Conservation (phyloP, 805 yeast genomes). For the Wickerhamiella brachini region DNA sequence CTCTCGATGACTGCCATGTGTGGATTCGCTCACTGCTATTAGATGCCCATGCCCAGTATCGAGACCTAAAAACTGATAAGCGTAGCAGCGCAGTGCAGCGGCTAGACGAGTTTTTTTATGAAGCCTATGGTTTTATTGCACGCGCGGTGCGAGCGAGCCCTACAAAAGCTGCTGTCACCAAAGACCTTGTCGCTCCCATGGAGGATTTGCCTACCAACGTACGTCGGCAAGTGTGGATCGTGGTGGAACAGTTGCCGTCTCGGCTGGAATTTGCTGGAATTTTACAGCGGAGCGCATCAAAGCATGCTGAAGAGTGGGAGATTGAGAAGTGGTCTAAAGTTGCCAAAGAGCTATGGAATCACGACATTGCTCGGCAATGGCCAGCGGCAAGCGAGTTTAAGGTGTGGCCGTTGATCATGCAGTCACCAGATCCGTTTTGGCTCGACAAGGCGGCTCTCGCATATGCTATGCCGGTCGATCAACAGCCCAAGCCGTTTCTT, state of each 20-base stretch:
- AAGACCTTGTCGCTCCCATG: background rate
- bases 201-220: background rate
- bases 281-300: background rate
- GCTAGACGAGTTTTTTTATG: background rate
- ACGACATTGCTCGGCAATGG: background rate
- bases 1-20: constrained; percentile 4
- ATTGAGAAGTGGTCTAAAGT: background rate
- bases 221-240: background rate
- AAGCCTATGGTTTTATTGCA: background rate
- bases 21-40: constrained; percentile 11
- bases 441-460: background rate
- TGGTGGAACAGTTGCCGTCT: background rate
- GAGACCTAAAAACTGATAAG: background rate
- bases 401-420: background rate
- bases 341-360: background rate
- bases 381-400: background rate
- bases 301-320: background rate
- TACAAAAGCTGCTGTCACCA: background rate
- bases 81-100: background rate
- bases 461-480: background rate
- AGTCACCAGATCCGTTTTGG: background rate
- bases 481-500: background rate
- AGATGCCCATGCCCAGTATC: background rate
- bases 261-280: background rate
- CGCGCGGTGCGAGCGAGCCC: background rate